phyloP scores from a whole-genome alignment of 768 basidiomycete genomes.

The Suillus ampliporus region DNA sequence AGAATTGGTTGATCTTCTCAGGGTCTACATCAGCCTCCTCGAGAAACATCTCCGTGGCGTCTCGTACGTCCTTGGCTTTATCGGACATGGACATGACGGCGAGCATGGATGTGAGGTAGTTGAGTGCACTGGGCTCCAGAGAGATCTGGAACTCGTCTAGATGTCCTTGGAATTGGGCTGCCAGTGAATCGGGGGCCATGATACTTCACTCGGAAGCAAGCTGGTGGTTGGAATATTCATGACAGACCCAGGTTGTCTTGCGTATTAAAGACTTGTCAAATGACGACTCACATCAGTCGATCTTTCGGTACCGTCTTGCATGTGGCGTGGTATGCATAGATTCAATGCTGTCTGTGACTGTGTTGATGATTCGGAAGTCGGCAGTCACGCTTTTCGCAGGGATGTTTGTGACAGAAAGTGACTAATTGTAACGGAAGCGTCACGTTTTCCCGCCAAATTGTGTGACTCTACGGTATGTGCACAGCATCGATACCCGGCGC shows the following conservation, averaged over 20 bases:
- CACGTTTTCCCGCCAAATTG: too few relatives aligned
- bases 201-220: too few relatives aligned
- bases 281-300: constrained; percentile 5
- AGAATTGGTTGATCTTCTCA: constrained; percentile 15
- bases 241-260: neutral
- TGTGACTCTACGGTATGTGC: too few relatives aligned
- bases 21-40: constrained; percentile 17
- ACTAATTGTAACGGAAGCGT: too few relatives aligned
- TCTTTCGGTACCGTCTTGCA: neutral
- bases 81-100: constrained; percentile 14
- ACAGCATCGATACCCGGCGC: too few relatives aligned
- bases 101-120: constrained; percentile 19
- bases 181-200: constrained; percentile 8
- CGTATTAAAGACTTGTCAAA: neutral
- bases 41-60: constrained; percentile 19
- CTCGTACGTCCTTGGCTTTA: neutral
- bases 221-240: neutral
- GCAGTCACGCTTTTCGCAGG: too few relatives aligned
- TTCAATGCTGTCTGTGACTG: too few relatives aligned
- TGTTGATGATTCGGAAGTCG: too few relatives aligned
- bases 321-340: too few relatives aligned
- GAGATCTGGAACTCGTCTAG: constrained; percentile 14
- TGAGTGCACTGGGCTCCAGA: constrained; percentile 16
- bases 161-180: constrained; percentile 11
- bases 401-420: too few relatives aligned